These are phyloP conservation scores for Pyrenula aspistea DNA, from an alignment of 495 filamentous ascomycete genomes.

Conservation along the genomic window DNA sequence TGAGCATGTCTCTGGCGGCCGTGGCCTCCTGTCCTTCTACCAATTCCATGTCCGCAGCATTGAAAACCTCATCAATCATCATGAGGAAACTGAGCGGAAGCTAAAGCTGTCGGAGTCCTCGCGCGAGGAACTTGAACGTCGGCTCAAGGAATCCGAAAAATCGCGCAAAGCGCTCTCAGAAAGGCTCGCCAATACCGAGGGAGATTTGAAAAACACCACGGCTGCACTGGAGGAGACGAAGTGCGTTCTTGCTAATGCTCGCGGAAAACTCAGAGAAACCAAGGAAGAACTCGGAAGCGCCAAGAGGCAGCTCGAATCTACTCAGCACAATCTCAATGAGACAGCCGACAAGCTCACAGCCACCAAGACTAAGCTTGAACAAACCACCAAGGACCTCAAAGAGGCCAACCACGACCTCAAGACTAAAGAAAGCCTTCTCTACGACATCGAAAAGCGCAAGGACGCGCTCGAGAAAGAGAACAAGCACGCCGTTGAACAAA, in stretches of 20 bases:
- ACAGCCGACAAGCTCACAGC: background rate
- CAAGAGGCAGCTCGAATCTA: background rate
- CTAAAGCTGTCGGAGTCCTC: background rate
- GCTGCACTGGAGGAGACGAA: background rate
- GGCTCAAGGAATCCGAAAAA: background rate
- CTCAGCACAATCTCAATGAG: background rate
- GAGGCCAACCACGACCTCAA: background rate
- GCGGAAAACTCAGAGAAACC: background rate
- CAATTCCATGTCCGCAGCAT: too few relatives aligned
- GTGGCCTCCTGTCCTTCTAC: too few relatives aligned
- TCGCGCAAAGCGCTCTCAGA: background rate
- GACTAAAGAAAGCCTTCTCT: background rate
- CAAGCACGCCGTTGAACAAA: background rate
- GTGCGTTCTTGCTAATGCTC: background rate
- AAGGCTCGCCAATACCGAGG: background rate
- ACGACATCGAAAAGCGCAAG: background rate
- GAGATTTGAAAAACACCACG: background rate
- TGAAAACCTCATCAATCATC: background rate
- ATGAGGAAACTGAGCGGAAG: background rate
- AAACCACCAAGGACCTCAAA: background rate
- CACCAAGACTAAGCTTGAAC: background rate
- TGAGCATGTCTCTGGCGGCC: too few relatives aligned
- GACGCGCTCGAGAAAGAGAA: background rate
- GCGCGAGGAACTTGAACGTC: background rate
- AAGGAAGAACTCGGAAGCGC: background rate